A percentile compares a stretch with the other conserved stretches of the same genome.
Conservation (phyloP, 1,139 yeast species). For the Yamadazyma diospyri region DNA sequence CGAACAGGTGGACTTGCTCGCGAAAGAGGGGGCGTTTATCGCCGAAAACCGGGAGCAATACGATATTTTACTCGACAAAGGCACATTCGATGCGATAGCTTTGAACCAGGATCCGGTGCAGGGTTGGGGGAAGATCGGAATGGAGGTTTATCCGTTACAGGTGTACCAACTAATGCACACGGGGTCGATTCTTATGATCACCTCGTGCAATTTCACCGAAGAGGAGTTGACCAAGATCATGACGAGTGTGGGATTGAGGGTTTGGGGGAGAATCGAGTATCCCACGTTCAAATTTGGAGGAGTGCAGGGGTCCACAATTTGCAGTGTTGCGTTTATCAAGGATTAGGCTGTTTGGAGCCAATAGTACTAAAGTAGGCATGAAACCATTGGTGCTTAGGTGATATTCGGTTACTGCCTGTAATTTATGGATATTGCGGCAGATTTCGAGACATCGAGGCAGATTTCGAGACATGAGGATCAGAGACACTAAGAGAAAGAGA, state of each 20-base stretch:
- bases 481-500: too few relatives aligned
- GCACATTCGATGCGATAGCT: conserved; percentile 96
- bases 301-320: conserved; percentile 77
- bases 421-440: too few relatives aligned
- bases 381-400: too few relatives aligned
- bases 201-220: conserved; percentile 95
- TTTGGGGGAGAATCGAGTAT: conserved; percentile 65
- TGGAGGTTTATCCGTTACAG: conserved; percentile 60
- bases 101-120: conserved; percentile 56
- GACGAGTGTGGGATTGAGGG: conserved; percentile 38
- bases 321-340: conserved; percentile 74
- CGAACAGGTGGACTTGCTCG: conserved; percentile 45
- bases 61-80: conserved; percentile 85
- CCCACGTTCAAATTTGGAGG: conserved; percentile 91
- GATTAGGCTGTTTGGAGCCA: conserved; percentile 10
- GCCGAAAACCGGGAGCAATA: conserved; percentile 34
- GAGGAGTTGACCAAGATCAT: conserved; percentile 62
- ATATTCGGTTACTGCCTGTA: too few relatives aligned
- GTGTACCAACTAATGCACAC: conserved; percentile 54
- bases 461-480: too few relatives aligned
- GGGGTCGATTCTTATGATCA: conserved; percentile 66
- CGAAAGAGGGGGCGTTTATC: conserved; percentile 31
- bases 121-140: conserved; percentile 45
- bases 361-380: too few relatives aligned
- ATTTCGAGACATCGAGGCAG: too few relatives aligned